Evolutionary conservation across 1,284 basidiomycete genomes (phyloP).

Genomic region (Trichosporon coremiiforme): DNA sequence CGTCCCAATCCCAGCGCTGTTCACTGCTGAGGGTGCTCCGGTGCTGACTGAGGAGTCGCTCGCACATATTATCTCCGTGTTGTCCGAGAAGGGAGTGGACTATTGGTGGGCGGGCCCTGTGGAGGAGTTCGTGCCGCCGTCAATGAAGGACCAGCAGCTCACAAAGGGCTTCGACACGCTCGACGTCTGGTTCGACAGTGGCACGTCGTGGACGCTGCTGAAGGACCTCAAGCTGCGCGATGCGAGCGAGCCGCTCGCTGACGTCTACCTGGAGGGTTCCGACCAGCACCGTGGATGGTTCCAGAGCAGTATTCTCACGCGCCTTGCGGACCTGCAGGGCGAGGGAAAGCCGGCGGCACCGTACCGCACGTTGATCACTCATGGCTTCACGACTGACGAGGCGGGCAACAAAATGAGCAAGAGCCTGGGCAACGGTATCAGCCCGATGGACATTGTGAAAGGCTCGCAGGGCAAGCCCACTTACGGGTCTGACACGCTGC

Average conservation of each 20-base stretch:
- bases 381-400: slow-evolving; percentile 95
- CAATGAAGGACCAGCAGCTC: slow-evolving; percentile 61
- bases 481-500: slow-evolving; percentile 83
- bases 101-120: slow-evolving; percentile 92
- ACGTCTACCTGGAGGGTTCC: slow-evolving; percentile 91
- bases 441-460: slow-evolving; percentile 76
- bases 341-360: slow-evolving; percentile 58
- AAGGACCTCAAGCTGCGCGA: slow-evolving; percentile 35
- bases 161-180: slow-evolving; percentile 88
- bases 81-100: slow-evolving; percentile 71
- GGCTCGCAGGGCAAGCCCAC: slow-evolving; percentile 76
- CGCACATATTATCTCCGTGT: slow-evolving; percentile 73
- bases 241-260: slow-evolving; percentile 63
- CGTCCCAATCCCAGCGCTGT: slow-evolving; percentile 90
- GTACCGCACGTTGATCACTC: slow-evolving; percentile 83
- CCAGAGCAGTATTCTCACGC: slow-evolving; percentile 89
- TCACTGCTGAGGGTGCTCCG: slow-evolving; percentile 69
- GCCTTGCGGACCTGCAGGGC: slow-evolving; percentile 57
- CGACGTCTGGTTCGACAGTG: slow-evolving; percentile 99
- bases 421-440: slow-evolving; percentile 87
- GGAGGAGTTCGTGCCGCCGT: slow-evolving; percentile 75
- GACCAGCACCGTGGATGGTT: slow-evolving; percentile 99
- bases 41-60: slow-evolving; percentile 71
- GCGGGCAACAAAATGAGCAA: slow-evolving; percentile 98
- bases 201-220: slow-evolving; percentile 89